A percentile compares a stretch with the other conserved stretches of the same genome.
These are phyloP conservation scores for Diplodia intermedia DNA, from an alignment of 2,329 filamentous ascomycete genomes.

Conservation along the genomic window DNA sequence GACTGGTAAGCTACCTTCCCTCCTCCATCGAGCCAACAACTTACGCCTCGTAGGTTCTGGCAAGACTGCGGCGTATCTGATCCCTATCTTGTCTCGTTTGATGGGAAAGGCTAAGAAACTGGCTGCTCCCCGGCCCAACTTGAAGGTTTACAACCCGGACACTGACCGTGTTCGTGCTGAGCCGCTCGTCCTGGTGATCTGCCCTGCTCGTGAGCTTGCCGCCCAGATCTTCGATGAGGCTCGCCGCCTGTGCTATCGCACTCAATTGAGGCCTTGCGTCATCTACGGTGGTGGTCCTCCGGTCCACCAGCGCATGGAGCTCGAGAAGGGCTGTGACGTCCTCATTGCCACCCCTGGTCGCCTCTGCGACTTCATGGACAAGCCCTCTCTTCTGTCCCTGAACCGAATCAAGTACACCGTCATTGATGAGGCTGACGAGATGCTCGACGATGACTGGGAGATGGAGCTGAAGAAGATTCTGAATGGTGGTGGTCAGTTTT, in stretches of 20 bases:
- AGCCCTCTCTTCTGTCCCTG: conserved; percentile 72
- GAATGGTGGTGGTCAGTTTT: conserved; percentile 70
- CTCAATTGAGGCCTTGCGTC: conserved; percentile 91
- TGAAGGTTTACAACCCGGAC: conserved; percentile 60
- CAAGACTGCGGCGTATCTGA: conserved; percentile 91
- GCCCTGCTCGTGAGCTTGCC: conserved; percentile 86
- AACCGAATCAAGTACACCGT: conserved; percentile 77
- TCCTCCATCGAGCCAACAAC: not conserved
- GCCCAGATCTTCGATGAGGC: conserved; percentile 96
- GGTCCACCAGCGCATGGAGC: conserved; percentile 72
- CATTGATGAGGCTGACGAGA: conserved; percentile 94
- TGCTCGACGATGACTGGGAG: conserved; percentile 81
- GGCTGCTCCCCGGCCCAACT: conserved; percentile 76
- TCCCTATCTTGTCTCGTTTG: conserved; percentile 85
- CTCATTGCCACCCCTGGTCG: conserved; percentile 89
- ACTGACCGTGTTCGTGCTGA: conserved; percentile 72
- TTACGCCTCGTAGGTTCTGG: conserved; percentile 74
- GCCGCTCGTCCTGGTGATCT: conserved; percentile 84
- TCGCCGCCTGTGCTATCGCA: conserved; percentile 90
- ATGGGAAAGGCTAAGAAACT: conserved; percentile 97
- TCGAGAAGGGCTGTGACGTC: conserved; percentile 85
- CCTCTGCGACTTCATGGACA: conserved; percentile 81
- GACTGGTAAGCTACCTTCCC: conserved; percentile 70
- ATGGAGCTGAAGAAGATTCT: conserved; percentile 78
- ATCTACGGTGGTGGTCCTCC: conserved; percentile 83